phyloP scores from a whole-genome alignment of 139 green algal genomes.

The Bryopsis sp. region DNA sequence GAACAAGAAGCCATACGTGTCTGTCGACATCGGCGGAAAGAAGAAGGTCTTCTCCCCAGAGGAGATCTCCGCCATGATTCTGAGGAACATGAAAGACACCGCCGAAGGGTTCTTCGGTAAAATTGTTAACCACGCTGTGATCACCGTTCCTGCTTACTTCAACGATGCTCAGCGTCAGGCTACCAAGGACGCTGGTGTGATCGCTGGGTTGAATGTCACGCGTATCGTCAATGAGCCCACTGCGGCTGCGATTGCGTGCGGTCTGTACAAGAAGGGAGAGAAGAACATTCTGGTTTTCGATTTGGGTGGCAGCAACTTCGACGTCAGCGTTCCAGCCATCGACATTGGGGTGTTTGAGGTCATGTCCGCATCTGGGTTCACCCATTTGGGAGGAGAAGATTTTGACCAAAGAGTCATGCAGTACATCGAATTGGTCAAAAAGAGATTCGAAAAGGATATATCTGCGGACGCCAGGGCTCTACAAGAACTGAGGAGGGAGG shows the following conservation, averaged over 20 bases:
- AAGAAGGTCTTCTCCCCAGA: conserved; percentile 31
- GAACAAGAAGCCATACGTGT: conserved; percentile 86
- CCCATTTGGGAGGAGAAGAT: conserved; percentile 93
- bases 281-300: conserved; percentile 99
- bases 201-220: conserved; percentile 87
- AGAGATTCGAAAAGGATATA: conserved; percentile 92
- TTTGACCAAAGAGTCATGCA: conserved; percentile 98
- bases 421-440: conserved; percentile 99
- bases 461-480: conserved; percentile 80
- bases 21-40: conserved; percentile 43
- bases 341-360: conserved; percentile 78
- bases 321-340: conserved; percentile 98
- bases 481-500: conserved; percentile 92
- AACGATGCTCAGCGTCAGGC: conserved; percentile 96
- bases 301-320: conserved; percentile 96
- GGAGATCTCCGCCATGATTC: conserved; percentile 41
- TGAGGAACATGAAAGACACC: conserved; percentile 68
- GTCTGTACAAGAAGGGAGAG: conserved; percentile 96
- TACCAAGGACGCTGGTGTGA: conserved; percentile 87
- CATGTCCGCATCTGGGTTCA: conserved; percentile 89
- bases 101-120: conserved; percentile 68
- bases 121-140: conserved; percentile 34
- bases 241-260: conserved; percentile 93
- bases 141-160: conserved; percentile 89
- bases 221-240: conserved; percentile 99